Percentiles rank a stretch among this genome's conserved stretches.
phyloP scores from a whole-genome alignment of 805 yeast genomes.

The Wickerhamia fluorescens region DNA sequence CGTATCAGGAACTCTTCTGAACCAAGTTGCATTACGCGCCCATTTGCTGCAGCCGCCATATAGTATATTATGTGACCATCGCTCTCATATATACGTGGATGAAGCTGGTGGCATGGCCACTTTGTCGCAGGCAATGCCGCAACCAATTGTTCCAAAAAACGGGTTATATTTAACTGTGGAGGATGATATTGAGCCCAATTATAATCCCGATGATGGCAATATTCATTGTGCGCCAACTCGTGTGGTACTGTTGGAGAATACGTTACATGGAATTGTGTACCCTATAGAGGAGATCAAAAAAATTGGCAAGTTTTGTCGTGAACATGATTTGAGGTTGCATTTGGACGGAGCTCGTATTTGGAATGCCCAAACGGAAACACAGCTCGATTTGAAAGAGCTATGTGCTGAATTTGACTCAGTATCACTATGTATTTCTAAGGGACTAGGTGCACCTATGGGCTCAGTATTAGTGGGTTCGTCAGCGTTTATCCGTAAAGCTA shows the following conservation, averaged over 20 bases:
- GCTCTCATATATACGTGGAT: conserved; percentile 30
- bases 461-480: conserved; percentile 30
- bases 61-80: conserved; percentile 30
- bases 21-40: conserved; percentile 33
- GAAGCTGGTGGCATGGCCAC: conserved; percentile 41
- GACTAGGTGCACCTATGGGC: conserved; percentile 40
- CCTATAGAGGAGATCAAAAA: conserved; percentile 34
- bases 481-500: conserved; percentile 32
- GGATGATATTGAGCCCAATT: conserved; percentile 30
- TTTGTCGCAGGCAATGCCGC: conserved; percentile 36
- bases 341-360: conserved; percentile 40
- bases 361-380: conserved; percentile 38
- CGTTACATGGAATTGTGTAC: conserved; percentile 35
- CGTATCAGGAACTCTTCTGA: conserved; percentile 37
- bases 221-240: conserved; percentile 40
- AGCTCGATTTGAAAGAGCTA: conserved; percentile 32
- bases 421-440: conserved; percentile 35
- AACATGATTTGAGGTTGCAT: conserved; percentile 29
- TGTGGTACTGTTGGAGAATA: conserved; percentile 37
- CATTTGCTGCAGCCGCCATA: conserved; percentile 38
- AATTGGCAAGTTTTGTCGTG: conserved; percentile 28
- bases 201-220: conserved; percentile 37
- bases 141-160: conserved; percentile 29
- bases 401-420: conserved; percentile 35
- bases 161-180: conserved; percentile 27